Conservation (phyloP, 2,329 filamentous ascomycete genomes). For the Tolypocladium guangdongense region DNA sequence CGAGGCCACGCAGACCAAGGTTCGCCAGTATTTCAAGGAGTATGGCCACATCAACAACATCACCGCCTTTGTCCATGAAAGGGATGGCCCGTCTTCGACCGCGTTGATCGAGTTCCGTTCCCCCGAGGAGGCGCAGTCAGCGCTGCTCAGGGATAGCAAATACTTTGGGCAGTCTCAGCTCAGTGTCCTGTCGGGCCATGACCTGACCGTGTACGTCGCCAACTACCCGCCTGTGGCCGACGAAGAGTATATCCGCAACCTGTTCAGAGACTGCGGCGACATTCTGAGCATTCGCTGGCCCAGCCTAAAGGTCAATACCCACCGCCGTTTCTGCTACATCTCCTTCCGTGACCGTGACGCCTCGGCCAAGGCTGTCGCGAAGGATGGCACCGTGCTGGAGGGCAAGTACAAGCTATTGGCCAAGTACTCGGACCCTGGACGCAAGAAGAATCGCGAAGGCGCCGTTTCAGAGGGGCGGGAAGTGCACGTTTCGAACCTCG, state of each 20-base stretch:
- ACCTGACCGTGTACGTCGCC: conserved; percentile 76
- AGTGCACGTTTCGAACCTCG: conserved; percentile 63
- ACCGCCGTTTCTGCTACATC: conserved; percentile 89
- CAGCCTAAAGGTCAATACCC: conserved; percentile 78
- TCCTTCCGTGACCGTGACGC: conserved; percentile 66
- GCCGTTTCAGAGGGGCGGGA: conserved; percentile 81
- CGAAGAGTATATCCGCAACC: conserved; percentile 53
- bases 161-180: conserved; percentile 65
- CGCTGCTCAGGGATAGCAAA: conserved; percentile 72
- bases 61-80: conserved; percentile 50
- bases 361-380: conserved; percentile 58
- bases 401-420: conserved; percentile 58
- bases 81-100: conserved; percentile 48
- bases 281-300: conserved; percentile 82
- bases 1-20: conserved; percentile 56
- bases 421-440: conserved; percentile 74
- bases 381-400: conserved; percentile 62
- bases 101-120: conserved; percentile 80
- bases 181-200: conserved; percentile 61
- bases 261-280: conserved; percentile 68
- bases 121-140: conserved; percentile 69
- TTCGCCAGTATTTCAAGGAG: conserved; percentile 85
- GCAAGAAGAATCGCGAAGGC: conserved; percentile 69
- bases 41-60: conserved; percentile 78
- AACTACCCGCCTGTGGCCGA: conserved; percentile 78